Conservation (phyloP, 441 rosid genomes). For the Corymbia calophylla region DNA sequence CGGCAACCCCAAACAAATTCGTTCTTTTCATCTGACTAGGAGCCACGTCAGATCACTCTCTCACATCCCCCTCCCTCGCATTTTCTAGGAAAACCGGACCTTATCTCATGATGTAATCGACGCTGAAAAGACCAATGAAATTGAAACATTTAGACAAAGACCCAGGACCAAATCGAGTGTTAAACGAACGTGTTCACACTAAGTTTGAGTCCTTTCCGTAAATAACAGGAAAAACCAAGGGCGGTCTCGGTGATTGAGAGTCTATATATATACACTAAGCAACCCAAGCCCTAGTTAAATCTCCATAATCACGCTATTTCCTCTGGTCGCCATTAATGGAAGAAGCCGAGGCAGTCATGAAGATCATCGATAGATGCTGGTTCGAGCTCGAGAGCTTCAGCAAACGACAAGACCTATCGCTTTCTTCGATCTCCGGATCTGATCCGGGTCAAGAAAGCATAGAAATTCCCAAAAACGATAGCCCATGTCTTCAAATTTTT, state of each 20-base stretch:
- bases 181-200: neutral
- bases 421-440: neutral
- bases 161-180: neutral
- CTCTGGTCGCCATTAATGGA: constrained; percentile 15
- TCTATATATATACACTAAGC: neutral
- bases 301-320: neutral
- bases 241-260: neutral
- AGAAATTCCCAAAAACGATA: neutral
- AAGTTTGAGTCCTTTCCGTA: neutral
- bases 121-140: neutral
- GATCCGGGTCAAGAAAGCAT: constrained; percentile 12
- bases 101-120: neutral
- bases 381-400: constrained; percentile 33
- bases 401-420: constrained; percentile 2
- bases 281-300: neutral
- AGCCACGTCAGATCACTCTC: neutral
- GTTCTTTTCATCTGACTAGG: neutral
- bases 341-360: constrained; percentile 18
- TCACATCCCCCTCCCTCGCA: neutral
- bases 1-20: neutral
- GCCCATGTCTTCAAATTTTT: neutral
- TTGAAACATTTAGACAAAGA: neutral
- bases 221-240: neutral
- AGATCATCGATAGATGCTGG: constrained; percentile 41
- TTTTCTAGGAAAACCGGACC: neutral